Percentiles rank a stretch among this genome's conserved stretches.
Evolutionary conservation across 495 filamentous ascomycete species (phyloP).

Genomic region (Penicillium angulare): DNA sequence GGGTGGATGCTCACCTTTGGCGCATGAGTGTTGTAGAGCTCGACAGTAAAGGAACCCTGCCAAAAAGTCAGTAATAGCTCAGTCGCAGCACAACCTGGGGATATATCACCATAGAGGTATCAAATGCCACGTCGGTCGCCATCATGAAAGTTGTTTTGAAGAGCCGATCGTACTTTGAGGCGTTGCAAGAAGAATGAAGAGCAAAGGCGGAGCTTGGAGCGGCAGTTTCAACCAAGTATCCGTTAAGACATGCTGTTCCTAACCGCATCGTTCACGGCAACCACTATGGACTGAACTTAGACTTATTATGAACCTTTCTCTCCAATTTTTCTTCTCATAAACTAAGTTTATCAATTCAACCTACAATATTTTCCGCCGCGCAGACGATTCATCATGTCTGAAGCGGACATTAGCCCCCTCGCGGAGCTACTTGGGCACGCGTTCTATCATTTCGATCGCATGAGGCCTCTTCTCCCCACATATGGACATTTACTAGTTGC

Average conservation of each 20-base stretch:
- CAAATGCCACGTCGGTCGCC: conserved; percentile 72
- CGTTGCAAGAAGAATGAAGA: conserved; percentile 5
- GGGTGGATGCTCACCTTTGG: conserved; percentile 52
- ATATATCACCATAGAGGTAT: conserved; percentile 74
- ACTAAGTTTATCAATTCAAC: no score
- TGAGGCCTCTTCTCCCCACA: conserved; percentile 59
- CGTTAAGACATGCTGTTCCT: conserved; percentile 11
- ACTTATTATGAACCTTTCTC: not conserved
- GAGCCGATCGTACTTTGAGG: no score
- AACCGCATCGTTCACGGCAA: not conserved
- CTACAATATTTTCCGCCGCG: not conserved
- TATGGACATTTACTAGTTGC: conserved; percentile 66
- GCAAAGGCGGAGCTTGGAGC: conserved; percentile 8
- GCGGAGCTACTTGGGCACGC: conserved; percentile 48
- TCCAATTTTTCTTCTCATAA: no score
- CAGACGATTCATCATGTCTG: conserved; percentile 27
- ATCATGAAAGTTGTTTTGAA: conserved; percentile 41
- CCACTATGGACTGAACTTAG: conserved; percentile 14
- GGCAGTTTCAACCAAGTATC: conserved; percentile 12
- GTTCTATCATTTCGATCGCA: conserved; percentile 48
- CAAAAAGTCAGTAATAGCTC: conserved; percentile 16
- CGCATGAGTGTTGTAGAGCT: conserved; percentile 83
- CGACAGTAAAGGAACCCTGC: conserved; percentile 77
- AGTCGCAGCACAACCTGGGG: not conserved
- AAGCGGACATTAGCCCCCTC: conserved; percentile 39